Evolutionary conservation across 2,329 filamentous ascomycete genomes (phyloP).

Genomic region (Epichloe festucae): DNA sequence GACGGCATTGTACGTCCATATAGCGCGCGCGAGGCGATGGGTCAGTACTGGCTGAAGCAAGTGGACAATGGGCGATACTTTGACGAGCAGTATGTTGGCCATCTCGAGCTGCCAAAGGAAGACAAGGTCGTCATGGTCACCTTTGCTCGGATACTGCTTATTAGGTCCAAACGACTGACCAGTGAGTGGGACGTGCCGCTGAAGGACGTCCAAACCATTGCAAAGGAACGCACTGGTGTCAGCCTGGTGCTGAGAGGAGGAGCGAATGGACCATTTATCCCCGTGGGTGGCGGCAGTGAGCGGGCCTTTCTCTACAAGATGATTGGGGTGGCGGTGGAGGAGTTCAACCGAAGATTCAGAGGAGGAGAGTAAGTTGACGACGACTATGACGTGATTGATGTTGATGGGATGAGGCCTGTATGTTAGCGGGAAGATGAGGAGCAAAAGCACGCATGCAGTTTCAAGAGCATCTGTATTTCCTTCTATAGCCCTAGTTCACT

Average conservation of each 20-base stretch:
- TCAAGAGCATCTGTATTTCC: neutral
- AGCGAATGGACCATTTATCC: slow-evolving; percentile 87
- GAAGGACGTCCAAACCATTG: slow-evolving; percentile 93
- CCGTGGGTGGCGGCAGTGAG: slow-evolving; percentile 75
- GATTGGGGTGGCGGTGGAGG: slow-evolving; percentile 52
- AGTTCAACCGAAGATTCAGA: slow-evolving; percentile 51
- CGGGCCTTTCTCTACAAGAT: slow-evolving; percentile 51
- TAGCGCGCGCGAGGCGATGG: slow-evolving; percentile 85
- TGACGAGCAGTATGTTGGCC: slow-evolving; percentile 93
- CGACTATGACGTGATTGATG: neutral
- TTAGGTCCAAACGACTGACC: slow-evolving; percentile 71
- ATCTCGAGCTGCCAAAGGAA: slow-evolving; percentile 79
- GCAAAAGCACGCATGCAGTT: neutral
- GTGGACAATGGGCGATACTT: slow-evolving; percentile 96
- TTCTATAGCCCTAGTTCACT: neutral
- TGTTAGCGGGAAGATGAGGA: neutral
- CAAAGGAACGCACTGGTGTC: slow-evolving; percentile 90
- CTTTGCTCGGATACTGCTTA: slow-evolving; percentile 75
- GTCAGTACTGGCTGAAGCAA: slow-evolving; percentile 98
- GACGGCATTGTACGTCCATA: slow-evolving; percentile 94
- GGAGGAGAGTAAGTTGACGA: slow-evolving; percentile 18
- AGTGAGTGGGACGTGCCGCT: slow-evolving; percentile 94
- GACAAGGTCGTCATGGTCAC: slow-evolving; percentile 87
- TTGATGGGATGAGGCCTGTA: neutral
- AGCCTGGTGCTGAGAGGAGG: slow-evolving; percentile 80